phyloP scores from a whole-genome alignment of 495 filamentous ascomycete genomes.

The Pyrenula aspistea region DNA sequence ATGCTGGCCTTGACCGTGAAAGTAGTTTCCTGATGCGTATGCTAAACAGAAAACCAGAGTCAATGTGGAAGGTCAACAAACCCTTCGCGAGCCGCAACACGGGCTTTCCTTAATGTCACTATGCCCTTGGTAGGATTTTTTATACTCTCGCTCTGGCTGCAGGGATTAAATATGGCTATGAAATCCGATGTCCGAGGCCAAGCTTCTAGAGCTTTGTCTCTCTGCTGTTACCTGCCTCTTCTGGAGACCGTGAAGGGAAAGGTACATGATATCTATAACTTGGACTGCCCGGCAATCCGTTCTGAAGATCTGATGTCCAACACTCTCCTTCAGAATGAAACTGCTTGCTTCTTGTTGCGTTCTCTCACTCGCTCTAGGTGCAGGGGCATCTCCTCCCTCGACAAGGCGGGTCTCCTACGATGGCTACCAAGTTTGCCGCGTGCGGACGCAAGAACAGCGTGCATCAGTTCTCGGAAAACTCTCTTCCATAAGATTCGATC shows the following conservation, averaged over 20 bases:
- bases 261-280: neutral
- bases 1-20: neutral
- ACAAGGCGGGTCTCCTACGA: neutral
- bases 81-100: neutral
- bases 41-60: neutral
- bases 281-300: neutral
- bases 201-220: neutral
- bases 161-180: too few relatives aligned
- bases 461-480: neutral
- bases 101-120: neutral
- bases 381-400: neutral
- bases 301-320: neutral
- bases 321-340: neutral
- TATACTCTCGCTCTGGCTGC: neutral
- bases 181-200: neutral
- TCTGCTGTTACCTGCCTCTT: neutral
- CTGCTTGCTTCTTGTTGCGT: neutral
- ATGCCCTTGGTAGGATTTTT: neutral
- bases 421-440: constrained; percentile 1
- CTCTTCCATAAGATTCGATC: constrained; percentile 3
- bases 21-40: neutral
- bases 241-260: neutral
- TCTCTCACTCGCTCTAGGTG: neutral
- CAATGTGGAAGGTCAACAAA: neutral
- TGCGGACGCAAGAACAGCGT: neutral